Base-by-base conservation (phyloP, 164 flowering plant species). In the Vitis rotundifolia region DNA sequence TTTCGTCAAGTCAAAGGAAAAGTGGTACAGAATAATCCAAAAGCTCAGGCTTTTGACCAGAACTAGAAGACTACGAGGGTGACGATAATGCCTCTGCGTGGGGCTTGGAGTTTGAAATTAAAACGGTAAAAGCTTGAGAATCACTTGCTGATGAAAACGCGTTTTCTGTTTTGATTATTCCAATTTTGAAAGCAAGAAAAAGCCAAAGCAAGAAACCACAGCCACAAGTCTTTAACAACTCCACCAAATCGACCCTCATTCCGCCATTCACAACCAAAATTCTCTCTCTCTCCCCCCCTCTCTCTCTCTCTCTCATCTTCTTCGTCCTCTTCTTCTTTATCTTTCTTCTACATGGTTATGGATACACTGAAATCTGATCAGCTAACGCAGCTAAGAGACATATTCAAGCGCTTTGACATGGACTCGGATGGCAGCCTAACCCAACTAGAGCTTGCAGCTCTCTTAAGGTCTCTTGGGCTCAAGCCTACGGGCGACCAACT, bases 361-460 rank as follows among this genome's bases (percentile, higher is more conserved):
- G 44, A 69, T 5, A n/a, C 71, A 11, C 62, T 86, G 16, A 70
- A 80, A 70, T 48, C 87, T 8, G 87, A 87, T 1, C 93, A 90
- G 77, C 79, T 90, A 2, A 63, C 81, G 19, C 89, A 89, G 77
- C 86, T 91, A 3, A 71, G 71, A 61, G 88, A 83, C 68, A 92
- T 94, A 59, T 94, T 94, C 86, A 58, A n/a, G 4, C 86, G 97
- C 14, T 94, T 94, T 83, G 98, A 92, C 84, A 83, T 87, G 90
- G 91, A 94, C 74, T 67, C 82, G 8, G 97, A 91, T 72, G 98
- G 98, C 53, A 89, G 97, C 86, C 88, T 92, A 15, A 91, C 98
- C 49, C 93, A 81, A 15, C 89, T 92, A 0, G 97, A 94, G 83
- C 91, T 94, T 28, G 97, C 94, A 14, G 92, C 98, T 13, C 91